phyloP scores from a whole-genome alignment of 441 rosid species.

The Brassica balearica region DNA sequence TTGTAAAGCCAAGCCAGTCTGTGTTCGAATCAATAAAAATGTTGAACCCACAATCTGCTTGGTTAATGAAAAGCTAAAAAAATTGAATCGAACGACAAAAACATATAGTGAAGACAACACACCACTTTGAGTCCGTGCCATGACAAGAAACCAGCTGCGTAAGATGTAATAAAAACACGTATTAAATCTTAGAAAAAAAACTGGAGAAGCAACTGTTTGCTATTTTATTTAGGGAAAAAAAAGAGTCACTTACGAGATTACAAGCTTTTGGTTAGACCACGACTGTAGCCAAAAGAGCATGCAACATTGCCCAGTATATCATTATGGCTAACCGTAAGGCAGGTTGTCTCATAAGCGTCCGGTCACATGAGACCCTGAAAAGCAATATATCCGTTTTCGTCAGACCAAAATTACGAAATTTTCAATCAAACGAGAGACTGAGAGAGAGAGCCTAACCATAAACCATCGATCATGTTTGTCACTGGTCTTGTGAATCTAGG shows the following conservation, averaged over 20 bases:
- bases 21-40: constrained; percentile 7
- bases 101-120: constrained; percentile 25
- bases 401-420: neutral
- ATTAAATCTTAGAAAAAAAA: neutral
- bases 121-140: constrained; percentile 13
- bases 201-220: constrained; percentile 1
- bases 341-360: constrained; percentile 96
- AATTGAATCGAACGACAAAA: constrained; percentile 26
- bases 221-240: neutral
- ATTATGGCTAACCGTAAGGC: constrained; percentile 89
- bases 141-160: constrained; percentile 23
- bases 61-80: constrained; percentile 36
- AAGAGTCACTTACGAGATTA: constrained; percentile 44
- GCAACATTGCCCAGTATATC: constrained; percentile 90
- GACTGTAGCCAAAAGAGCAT: constrained; percentile 76
- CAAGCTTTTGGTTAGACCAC: constrained; percentile 61
- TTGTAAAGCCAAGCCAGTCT: constrained; percentile 3
- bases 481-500: constrained; percentile 90
- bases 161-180: constrained; percentile 12
- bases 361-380: constrained; percentile 78
- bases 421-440: neutral
- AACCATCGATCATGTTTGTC: constrained; percentile 87
- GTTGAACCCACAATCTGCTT: constrained; percentile 24
- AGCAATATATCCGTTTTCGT: neutral
- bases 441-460: constrained; percentile 66